Evolutionary conservation across 208 protist species (phyloP), one percentile per base, ranked within the genome.

Genomic region (Sergeia podlipaevii): DNA sequence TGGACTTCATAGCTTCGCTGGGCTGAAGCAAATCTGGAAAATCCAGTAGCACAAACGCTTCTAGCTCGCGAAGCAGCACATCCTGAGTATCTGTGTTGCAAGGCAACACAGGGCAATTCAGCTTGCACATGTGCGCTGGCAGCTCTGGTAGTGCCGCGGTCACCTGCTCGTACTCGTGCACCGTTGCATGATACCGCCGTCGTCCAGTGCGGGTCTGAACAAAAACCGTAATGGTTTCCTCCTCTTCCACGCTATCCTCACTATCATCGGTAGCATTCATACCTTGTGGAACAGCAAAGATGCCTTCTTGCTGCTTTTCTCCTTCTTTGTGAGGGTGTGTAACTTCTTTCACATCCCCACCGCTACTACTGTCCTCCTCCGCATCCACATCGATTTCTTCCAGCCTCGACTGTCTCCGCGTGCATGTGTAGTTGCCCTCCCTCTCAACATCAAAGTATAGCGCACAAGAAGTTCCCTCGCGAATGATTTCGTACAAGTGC

Each of bases 391-490:
- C 39, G 21, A 64, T 38, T 4, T 70, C 43, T 6, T 36, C 39
- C 18, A 60, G 50, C 8, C 70, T 27, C 23, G 44, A 18, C 37
- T 56, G 29, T 28, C 44, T 18, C 24, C 41, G 54, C 36, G 45
- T 59, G 4, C 43, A 66, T 5, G 56, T 55, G 42, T 62, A 65
- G 45, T 94, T 65, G 2, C 13, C 41, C 21, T 80, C 78, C 8
- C 80, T 60, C 50, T 95, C 87, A n/a, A 95, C 81, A 57, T 95
- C 87, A n/a, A 95, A 71, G 59, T 89, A 95, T 17, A 91, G 45
- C 46, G 89, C 83, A 49, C 87, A 95, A 1, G 76, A 76, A 3
- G 44, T 21, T 2, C 58, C 60, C 34, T 82, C 87, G 21, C 87
- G 80, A 46, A 95, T 83, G 34, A 95, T 72, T 47, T 95, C 87